Percentiles rank a stretch among this genome's conserved stretches.
Conservation (phyloP, 163 green algal genomes). For the Scenedesmus sp. region DNA sequence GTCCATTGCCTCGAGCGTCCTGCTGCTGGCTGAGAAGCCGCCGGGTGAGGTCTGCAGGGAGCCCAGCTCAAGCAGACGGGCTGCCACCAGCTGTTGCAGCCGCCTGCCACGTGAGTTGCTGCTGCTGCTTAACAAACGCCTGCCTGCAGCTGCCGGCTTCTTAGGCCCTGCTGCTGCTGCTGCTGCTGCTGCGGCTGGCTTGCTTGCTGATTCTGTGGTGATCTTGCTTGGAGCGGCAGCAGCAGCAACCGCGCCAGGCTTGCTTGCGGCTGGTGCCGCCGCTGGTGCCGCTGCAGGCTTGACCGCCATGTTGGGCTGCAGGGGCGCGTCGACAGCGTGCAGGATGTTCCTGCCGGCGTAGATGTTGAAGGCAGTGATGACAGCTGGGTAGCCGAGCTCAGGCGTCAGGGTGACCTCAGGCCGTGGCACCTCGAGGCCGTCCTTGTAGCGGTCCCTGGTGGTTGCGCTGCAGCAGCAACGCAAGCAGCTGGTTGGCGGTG, state of each 20-base stretch:
- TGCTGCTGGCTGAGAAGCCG: neutral
- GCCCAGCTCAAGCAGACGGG: slow-evolving; percentile 1
- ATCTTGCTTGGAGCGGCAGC: neutral
- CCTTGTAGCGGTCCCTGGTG: neutral
- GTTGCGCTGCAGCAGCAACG: neutral
- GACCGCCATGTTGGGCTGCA: neutral
- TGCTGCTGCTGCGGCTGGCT: neutral
- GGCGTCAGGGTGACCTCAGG: neutral
- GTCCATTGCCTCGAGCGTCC: neutral
- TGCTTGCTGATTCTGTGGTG: neutral
- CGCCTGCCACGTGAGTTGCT: neutral
- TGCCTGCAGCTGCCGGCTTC: neutral
- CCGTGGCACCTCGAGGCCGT: neutral
- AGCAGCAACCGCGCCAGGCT: neutral
- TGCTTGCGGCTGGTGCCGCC: no score
- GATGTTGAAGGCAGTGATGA: slow-evolving; percentile 29
- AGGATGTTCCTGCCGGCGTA: slow-evolving; percentile 38
- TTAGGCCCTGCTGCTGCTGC: neutral
- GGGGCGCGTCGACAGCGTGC: slow-evolving; percentile 15
- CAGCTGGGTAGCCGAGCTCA: neutral
- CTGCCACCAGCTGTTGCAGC: neutral
- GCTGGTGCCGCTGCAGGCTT: neutral
- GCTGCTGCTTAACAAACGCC: neutral
- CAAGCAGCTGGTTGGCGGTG: no score
- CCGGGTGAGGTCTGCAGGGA: neutral